These are phyloP conservation scores for Arthrobotrys sphaeroides DNA, from an alignment of 2,329 filamentous ascomycete genomes.

Conservation along the genomic window DNA sequence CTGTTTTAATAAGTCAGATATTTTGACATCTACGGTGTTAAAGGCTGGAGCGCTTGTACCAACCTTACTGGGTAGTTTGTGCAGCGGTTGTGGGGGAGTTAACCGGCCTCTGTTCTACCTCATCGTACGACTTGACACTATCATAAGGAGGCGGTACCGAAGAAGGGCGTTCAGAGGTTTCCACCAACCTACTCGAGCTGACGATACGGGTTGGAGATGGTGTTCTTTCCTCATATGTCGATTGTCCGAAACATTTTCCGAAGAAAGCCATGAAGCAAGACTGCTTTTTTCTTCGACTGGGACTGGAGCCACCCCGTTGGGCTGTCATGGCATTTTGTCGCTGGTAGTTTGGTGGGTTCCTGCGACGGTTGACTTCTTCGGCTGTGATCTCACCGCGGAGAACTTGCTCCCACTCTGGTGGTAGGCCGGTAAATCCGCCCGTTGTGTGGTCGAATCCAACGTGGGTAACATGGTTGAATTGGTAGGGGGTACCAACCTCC, in stretches of 20 bases:
- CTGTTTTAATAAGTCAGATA: conserved; percentile 10
- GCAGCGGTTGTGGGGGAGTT: conserved; percentile 32
- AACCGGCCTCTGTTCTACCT: conserved; percentile 49
- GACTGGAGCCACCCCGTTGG: conserved; percentile 6
- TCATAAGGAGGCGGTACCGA: conserved; percentile 51
- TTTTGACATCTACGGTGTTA: not conserved
- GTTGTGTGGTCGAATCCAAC: conserved; percentile 95
- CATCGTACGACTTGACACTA: conserved; percentile 54
- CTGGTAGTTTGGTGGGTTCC: conserved; percentile 49
- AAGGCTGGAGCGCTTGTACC: not conserved
- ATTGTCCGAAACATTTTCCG: conserved; percentile 44
- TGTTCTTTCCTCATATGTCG: conserved; percentile 31
- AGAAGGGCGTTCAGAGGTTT: conserved; percentile 50
- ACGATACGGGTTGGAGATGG: conserved; percentile 40
- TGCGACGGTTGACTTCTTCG: conserved; percentile 47
- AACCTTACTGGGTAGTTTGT: conserved; percentile 47
- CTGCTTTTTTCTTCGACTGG: conserved; percentile 26
- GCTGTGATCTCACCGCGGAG: conserved; percentile 62
- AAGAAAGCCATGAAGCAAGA: conserved; percentile 43
- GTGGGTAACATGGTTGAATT: conserved; percentile 94
- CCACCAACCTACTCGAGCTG: conserved; percentile 52
- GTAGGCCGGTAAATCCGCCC: conserved; percentile 90
- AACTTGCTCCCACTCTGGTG: conserved; percentile 94
- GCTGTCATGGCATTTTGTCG: conserved; percentile 29
- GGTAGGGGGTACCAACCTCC: conserved; percentile 95